A percentile compares a stretch with the other conserved stretches of the same genome.
Conservation (phyloP, 2,329 filamentous ascomycete genomes). For the Ophiocordyceps camponoti-floridani region DNA sequence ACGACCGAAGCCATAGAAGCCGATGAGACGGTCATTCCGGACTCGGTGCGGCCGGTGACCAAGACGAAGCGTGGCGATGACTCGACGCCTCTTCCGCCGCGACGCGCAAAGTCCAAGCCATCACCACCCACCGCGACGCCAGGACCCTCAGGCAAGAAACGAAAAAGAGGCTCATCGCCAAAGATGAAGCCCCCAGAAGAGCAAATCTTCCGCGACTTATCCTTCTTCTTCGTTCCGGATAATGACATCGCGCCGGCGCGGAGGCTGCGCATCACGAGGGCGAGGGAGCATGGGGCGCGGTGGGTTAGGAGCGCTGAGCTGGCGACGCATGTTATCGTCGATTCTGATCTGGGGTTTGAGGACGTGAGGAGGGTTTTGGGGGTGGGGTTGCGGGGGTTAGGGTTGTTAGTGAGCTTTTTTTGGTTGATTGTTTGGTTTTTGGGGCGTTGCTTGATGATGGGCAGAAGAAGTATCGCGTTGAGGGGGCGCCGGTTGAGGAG, state of each 20-base stretch:
- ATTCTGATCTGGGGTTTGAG: slow-evolving; percentile 45
- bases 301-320: slow-evolving; percentile 43
- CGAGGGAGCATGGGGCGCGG: slow-evolving; percentile 54
- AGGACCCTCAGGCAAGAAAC: slow-evolving; percentile 8
- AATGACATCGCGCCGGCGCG: slow-evolving; percentile 52
- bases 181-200: slow-evolving; percentile 30
- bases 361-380: slow-evolving; percentile 36
- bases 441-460: slow-evolving; percentile 37
- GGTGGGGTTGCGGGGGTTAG: slow-evolving; percentile 10
- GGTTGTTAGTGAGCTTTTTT: slow-evolving; percentile 52
- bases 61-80: slow-evolving; percentile 8
- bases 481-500: slow-evolving; percentile 21
- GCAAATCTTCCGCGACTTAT: slow-evolving; percentile 41
- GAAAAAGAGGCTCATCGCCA: slow-evolving; percentile 27
- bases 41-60: slow-evolving; percentile 6
- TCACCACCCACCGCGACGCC: slow-evolving; percentile 7
- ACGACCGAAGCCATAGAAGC: background rate
- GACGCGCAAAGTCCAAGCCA: slow-evolving; percentile 5
- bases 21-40: slow-evolving; percentile 12
- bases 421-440: slow-evolving; percentile 48
- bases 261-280: slow-evolving; percentile 54
- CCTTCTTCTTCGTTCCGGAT: slow-evolving; percentile 67
- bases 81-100: slow-evolving; percentile 14
- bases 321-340: slow-evolving; percentile 67
- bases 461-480: slow-evolving; percentile 40